Conservation (phyloP, 2,329 filamentous ascomycete genomes). For the Talaromyces islandicus region DNA sequence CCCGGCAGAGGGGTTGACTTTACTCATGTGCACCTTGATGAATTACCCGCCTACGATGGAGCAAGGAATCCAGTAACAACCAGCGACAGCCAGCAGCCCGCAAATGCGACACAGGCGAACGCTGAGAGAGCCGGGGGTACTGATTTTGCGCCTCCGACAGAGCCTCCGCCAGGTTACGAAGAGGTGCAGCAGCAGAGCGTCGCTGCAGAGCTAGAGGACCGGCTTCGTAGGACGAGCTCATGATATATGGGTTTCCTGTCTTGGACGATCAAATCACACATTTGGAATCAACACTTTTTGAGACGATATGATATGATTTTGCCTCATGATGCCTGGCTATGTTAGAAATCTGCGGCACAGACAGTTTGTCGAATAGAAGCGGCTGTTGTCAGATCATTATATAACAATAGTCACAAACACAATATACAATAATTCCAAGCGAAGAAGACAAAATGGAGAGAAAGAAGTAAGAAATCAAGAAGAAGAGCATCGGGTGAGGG, state of each 20-base stretch:
- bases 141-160: slow-evolving; percentile 43
- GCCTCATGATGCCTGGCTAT: not conserved
- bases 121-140: not conserved
- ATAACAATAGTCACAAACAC: not conserved
- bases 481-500: slow-evolving; percentile 10
- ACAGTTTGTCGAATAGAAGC: not conserved
- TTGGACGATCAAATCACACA: not conserved
- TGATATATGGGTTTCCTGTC: not conserved
- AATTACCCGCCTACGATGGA: slow-evolving; percentile 80
- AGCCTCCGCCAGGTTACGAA: slow-evolving; percentile 87
- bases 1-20: slow-evolving; percentile 42
- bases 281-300: not conserved
- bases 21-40: slow-evolving; percentile 69
- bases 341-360: not conserved
- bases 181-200: slow-evolving; percentile 80
- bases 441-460: not conserved
- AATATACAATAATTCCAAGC: not conserved
- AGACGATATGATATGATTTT: not conserved
- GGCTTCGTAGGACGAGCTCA: slow-evolving; percentile 32
- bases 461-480: not conserved
- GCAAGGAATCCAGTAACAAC: slow-evolving; percentile 31
- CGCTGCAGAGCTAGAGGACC: slow-evolving; percentile 64
- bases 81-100: not conserved
- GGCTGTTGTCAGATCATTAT: not conserved
- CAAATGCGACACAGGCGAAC: not conserved